Evolutionary conservation across 2,329 filamentous ascomycete genomes (phyloP).

Genomic region (Cytospora chrysosperma): DNA sequence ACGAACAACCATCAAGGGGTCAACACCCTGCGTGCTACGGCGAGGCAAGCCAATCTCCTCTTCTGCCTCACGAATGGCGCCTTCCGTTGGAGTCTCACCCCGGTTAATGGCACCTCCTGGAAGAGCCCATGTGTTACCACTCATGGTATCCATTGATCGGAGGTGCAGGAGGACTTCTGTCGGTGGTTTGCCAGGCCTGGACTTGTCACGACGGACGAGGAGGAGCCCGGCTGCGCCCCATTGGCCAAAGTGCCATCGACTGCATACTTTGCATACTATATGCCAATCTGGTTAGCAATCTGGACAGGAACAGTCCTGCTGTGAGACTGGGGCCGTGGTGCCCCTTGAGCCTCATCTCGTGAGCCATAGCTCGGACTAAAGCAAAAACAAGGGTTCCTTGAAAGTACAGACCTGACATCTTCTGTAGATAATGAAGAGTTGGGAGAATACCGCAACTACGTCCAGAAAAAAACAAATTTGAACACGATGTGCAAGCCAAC

Average conservation of each 20-base stretch:
- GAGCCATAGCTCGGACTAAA: too few species aligned
- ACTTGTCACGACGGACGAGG: constrained; percentile 3
- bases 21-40: neutral
- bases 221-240: constrained; percentile 10
- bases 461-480: neutral
- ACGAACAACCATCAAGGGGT: neutral
- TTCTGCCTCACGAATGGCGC: constrained; percentile 1
- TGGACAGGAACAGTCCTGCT: neutral
- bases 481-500: neutral
- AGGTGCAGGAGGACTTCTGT: constrained; percentile 3
- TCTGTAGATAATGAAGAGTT: too few species aligned
- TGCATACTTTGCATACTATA: neutral
- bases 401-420: too few species aligned
- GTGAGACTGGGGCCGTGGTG: too few species aligned
- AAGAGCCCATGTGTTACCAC: constrained; percentile 9
- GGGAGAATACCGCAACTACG: too few species aligned
- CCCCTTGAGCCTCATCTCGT: too few species aligned
- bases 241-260: neutral
- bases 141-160: neutral
- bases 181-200: neutral
- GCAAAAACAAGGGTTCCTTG: too few species aligned
- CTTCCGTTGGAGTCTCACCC: neutral
- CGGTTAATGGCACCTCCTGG: constrained; percentile 8
- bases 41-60: constrained; percentile 4
- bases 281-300: neutral